Conservation (phyloP, 1,139 yeast genomes). For the Yamadazyma sp. region DNA sequence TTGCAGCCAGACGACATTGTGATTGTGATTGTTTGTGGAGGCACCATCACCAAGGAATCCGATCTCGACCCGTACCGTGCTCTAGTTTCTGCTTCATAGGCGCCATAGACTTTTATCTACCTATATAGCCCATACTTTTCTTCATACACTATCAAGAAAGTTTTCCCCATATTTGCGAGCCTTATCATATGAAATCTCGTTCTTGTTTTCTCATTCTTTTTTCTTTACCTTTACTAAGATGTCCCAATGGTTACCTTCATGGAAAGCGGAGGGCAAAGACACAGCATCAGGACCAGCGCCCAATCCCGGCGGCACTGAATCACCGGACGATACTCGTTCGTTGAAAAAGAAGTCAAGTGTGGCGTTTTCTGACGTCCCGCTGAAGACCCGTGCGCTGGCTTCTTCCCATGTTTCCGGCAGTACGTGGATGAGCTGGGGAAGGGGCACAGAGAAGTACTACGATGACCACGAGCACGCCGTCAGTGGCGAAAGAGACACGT, state of each 20-base stretch:
- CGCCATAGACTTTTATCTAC: too few species aligned
- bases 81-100: too few species aligned
- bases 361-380: neutral
- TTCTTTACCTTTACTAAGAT: constrained; percentile 7
- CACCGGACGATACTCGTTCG: neutral
- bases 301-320: too few species aligned
- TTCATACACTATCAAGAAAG: too few species aligned
- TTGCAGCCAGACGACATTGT: constrained; percentile 49
- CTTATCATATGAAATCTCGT: neutral
- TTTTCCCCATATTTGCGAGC: constrained; percentile 1
- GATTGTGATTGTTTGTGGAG: constrained; percentile 66
- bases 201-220: too few species aligned
- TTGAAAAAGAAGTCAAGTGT: neutral
- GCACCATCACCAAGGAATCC: constrained; percentile 40
- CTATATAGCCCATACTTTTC: too few species aligned
- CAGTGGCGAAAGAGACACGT: neutral
- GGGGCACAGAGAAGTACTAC: constrained; percentile 5
- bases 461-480: constrained; percentile 11
- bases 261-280: constrained; percentile 6
- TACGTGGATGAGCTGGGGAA: constrained; percentile 15
- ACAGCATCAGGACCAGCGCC: neutral
- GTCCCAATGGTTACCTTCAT: constrained; percentile 13
- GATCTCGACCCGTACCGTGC: constrained; percentile 16
- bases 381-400: neutral
- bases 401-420: neutral